These are phyloP conservation scores for Lactifluus rugatus DNA, from an alignment of 768 basidiomycete genomes.

Conservation along the genomic window DNA sequence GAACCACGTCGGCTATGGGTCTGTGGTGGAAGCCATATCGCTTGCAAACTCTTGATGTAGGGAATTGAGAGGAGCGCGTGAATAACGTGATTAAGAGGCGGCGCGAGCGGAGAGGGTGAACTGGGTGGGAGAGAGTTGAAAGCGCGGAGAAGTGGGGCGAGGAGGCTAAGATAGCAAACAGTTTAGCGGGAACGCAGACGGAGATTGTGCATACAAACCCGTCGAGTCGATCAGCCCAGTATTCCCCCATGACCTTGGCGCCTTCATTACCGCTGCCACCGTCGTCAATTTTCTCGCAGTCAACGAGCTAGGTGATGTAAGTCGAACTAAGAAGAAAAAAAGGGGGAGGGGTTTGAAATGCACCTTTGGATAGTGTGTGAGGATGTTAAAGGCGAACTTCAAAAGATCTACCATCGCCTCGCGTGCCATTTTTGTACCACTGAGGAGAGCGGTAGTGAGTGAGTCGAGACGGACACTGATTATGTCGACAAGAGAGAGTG, in stretches of 20 bases:
- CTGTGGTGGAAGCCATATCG: constrained; percentile 51
- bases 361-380: constrained; percentile 76
- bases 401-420: constrained; percentile 78
- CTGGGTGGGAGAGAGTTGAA: constrained; percentile 58
- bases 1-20: constrained; percentile 23
- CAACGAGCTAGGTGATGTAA: constrained; percentile 8
- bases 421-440: constrained; percentile 43
- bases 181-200: background rate
- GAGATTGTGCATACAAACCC: constrained; percentile 33
- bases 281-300: constrained; percentile 15
- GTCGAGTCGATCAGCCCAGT: constrained; percentile 66
- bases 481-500: constrained; percentile 49
- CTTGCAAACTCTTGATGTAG: constrained; percentile 42
- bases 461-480: constrained; percentile 52
- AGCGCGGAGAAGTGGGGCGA: constrained; percentile 59
- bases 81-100: constrained; percentile 71
- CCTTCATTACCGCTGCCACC: constrained; percentile 7
- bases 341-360: constrained; percentile 15
- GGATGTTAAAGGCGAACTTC: constrained; percentile 76
- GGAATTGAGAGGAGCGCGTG: constrained; percentile 78
- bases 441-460: constrained; percentile 39
- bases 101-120: constrained; percentile 51
- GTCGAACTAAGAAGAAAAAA: background rate
- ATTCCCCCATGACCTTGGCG: constrained; percentile 54
- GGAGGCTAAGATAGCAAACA: constrained; percentile 27